Evolutionary conservation across 1,284 basidiomycete species (phyloP), one percentile per base, ranked within the genome.

Genomic region (Boletus sp.): DNA sequence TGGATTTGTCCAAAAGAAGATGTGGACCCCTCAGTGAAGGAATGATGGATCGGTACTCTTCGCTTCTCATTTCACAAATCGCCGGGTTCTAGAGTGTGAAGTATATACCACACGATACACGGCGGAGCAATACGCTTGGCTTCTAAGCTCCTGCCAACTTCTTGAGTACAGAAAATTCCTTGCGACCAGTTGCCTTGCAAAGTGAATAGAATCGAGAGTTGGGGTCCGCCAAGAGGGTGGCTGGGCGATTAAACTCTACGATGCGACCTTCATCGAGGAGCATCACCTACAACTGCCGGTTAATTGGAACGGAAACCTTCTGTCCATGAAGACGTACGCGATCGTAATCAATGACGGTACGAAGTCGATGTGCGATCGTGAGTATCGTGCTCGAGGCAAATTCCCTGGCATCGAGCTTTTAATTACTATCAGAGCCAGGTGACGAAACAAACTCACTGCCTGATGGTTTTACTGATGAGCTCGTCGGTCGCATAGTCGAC

Each of bases 211-310:
- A 94, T 55, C 78, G 80, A 30, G 87, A 88, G 19, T 72, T 69
- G 16, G 77, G 60, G 58, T 93, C 70, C 17, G 75, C 71, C 20
- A 96, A 74, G 37, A 95, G 73, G 10, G 71, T 73, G 7, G 73
- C 73, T 0, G 93, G 92, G 43, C 67, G 68, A 59, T 89, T 91
- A 58, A 85, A 93, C 62, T 95, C 92, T 3, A 82, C 74, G 45
- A 96, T 91, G 3, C 76, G 77, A 7, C 91, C 90, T 65, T 91
- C 80, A 52, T 94, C 91, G n/a, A 94, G 79, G 33, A 94, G 74
- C 81, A 94, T 90, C 35, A 90, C 81, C 85, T 88, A 19, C 9
- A 25, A 30, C 43, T 17, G 8, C 12, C 1, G 5, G 9, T 55
- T 8, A 51, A 29, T 26, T 16, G 8, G 12, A 41, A 41, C 19